Evolutionary conservation across 805 yeast genomes (phyloP).

Genomic region (Metschnikowia vanudenii): DNA sequence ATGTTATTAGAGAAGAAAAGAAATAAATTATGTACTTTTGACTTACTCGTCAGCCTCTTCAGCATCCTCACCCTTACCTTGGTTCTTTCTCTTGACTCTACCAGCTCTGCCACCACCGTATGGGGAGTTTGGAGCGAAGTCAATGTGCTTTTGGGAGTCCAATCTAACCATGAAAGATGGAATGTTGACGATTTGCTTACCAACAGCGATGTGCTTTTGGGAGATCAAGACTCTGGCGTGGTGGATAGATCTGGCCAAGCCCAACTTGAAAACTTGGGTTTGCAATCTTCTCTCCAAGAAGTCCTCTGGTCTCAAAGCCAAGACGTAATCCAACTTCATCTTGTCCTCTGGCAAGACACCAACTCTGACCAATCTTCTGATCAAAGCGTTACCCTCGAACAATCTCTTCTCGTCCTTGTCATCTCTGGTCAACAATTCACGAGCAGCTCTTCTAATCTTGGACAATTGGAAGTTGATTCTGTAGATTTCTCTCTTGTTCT

Average conservation of each 20-base stretch:
- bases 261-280: slow-evolving; percentile 99
- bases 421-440: slow-evolving; percentile 99
- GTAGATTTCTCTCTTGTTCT: slow-evolving; percentile 99
- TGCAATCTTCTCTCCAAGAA: slow-evolving; percentile 99
- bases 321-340: slow-evolving; percentile 99
- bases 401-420: slow-evolving; percentile 99
- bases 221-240: slow-evolving; percentile 99
- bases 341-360: slow-evolving; percentile 99
- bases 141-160: slow-evolving; percentile 99
- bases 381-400: slow-evolving; percentile 99
- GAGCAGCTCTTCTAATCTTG: slow-evolving; percentile 99
- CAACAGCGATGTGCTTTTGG: slow-evolving; percentile 99
- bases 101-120: slow-evolving; percentile 99
- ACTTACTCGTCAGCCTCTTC: slow-evolving; percentile 78
- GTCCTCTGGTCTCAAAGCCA: slow-evolving; percentile 97
- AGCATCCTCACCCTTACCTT: slow-evolving; percentile 50
- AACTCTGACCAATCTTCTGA: slow-evolving; percentile 97
- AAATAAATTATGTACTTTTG: slow-evolving; percentile 19
- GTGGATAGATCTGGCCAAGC: slow-evolving; percentile 99
- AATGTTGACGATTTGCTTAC: slow-evolving; percentile 97
- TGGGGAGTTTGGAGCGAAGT: slow-evolving; percentile 98
- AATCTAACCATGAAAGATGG: slow-evolving; percentile 99
- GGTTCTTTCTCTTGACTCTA: slow-evolving; percentile 96
- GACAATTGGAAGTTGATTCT: slow-evolving; percentile 99
- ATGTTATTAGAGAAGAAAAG: slow-evolving; percentile 17